Conservation (phyloP, 768 basidiomycete genomes). For the Amanita polypyramis region DNA sequence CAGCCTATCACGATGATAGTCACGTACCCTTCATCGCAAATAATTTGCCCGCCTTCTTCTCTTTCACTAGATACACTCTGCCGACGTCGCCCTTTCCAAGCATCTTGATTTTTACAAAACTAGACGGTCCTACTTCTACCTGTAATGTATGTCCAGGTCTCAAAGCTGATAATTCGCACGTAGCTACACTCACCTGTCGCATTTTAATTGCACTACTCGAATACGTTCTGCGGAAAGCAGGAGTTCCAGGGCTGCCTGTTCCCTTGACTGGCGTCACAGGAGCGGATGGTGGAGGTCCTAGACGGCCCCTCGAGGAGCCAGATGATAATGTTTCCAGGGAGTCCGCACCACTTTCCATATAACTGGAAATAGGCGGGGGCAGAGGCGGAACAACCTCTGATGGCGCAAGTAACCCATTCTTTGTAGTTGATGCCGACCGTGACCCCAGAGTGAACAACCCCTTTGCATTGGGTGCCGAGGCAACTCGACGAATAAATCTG, state of each 20-base stretch:
- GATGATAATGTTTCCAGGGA: conserved; percentile 76
- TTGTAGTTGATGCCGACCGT: conserved; percentile 49
- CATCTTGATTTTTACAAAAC: conserved; percentile 95
- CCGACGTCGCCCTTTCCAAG: conserved; percentile 99
- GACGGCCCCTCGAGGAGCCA: conserved; percentile 52
- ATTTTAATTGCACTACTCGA: conserved; percentile 97
- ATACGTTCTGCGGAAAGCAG: conserved; percentile 88
- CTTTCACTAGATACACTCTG: conserved; percentile 93
- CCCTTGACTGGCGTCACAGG: conserved; percentile 17
- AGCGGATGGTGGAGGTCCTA: conserved; percentile 20
- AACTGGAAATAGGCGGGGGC: conserved; percentile 35
- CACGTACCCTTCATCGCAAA: conserved; percentile 97
- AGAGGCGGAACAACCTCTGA: conserved; percentile 48
- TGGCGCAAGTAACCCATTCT: conserved; percentile 73
- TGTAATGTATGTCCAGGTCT: conserved; percentile 18
- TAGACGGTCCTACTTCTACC: conserved; percentile 91
- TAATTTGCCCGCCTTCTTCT: conserved; percentile 94
- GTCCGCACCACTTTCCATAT: conserved; percentile 50
- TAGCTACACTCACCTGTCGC: conserved; percentile 46
- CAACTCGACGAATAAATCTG: conserved; percentile 89
- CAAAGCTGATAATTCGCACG: conserved; percentile 1
- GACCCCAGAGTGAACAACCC: conserved; percentile 65
- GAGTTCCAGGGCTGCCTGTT: conserved; percentile 35
- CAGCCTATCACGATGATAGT: conserved; percentile 18
- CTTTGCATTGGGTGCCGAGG: conserved; percentile 95